phyloP scores from a whole-genome alignment of 805 yeast genomes.

The Priceomyces melissophilus region DNA sequence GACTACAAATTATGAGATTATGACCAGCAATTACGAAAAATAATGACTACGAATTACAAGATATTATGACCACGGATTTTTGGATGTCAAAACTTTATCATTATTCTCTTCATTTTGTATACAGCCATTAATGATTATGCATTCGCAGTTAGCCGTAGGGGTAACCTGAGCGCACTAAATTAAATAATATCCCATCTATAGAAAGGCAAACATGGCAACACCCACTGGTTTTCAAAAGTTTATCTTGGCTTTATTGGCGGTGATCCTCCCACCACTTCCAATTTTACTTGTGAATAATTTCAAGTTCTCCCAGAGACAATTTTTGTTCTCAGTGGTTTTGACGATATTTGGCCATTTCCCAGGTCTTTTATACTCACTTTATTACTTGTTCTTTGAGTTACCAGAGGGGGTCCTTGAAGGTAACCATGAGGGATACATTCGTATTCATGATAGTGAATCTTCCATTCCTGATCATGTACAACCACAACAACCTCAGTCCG shows the following conservation, averaged over 20 bases:
- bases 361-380: constrained; percentile 30
- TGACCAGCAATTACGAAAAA: no score
- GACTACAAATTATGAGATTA: no score
- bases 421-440: constrained; percentile 15
- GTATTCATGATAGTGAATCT: constrained; percentile 20
- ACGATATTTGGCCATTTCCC: constrained; percentile 33
- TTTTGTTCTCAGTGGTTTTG: constrained; percentile 23
- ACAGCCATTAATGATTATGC: no score
- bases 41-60: no score
- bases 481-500: neutral
- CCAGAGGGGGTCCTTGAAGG: constrained; percentile 6
- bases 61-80: no score
- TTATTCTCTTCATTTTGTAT: no score
- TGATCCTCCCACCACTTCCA: constrained; percentile 39
- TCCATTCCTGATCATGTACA: neutral
- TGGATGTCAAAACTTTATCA: no score
- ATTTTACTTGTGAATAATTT: constrained; percentile 26
- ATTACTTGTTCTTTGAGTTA: constrained; percentile 21
- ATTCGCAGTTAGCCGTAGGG: no score
- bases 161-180: no score
- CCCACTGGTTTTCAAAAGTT: constrained; percentile 15
- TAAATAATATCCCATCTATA: no score
- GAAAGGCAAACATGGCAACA: constrained; percentile 2
- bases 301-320: constrained; percentile 32
- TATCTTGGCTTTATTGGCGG: constrained; percentile 27